Percentiles rank a stretch among this genome's conserved stretches.
Conservation (phyloP, 31 red algal species). For the Porphyra umbilicalis region DNA sequence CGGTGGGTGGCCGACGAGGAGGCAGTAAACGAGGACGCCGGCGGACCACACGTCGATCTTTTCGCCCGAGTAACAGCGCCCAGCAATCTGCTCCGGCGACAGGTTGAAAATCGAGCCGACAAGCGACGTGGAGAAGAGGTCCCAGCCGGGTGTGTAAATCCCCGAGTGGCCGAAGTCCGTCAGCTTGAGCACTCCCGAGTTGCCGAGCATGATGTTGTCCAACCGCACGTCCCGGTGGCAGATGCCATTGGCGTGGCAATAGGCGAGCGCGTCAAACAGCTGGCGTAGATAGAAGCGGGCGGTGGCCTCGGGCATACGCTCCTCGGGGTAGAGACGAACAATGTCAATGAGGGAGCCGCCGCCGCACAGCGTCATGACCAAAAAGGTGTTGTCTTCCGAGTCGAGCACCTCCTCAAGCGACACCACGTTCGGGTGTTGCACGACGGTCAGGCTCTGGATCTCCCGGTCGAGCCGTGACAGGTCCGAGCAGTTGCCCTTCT, state of each 20-base stretch:
- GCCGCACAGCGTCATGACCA: constrained; percentile 92
- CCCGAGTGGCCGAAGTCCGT: constrained; percentile 87
- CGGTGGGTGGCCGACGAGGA: constrained; percentile 79
- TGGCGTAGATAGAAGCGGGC: constrained; percentile 72
- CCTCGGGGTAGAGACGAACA: constrained; percentile 69
- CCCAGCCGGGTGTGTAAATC: constrained; percentile 81
- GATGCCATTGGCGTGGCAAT: constrained; percentile 72
- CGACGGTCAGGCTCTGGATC: constrained; percentile 75
- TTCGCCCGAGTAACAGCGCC: constrained; percentile 60
- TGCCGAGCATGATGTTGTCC: constrained; percentile 90
- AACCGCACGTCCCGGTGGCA: constrained; percentile 90
- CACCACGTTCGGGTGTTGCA: constrained; percentile 78
- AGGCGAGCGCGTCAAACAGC: constrained; percentile 72
- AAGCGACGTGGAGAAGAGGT: constrained; percentile 73
- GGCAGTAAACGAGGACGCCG: constrained; percentile 72
- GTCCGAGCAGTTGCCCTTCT: constrained; percentile 87
- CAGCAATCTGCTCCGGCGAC: constrained; percentile 70
- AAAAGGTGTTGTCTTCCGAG: constrained; percentile 66
- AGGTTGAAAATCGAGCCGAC: constrained; percentile 80
- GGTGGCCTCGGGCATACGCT: constrained; percentile 69
- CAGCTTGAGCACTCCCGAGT: constrained; percentile 63
- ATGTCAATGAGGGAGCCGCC: constrained; percentile 79
- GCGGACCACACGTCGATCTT: constrained; percentile 93
- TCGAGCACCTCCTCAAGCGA: constrained; percentile 82
- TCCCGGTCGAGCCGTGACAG: constrained; percentile 83